phyloP scores from a whole-genome alignment of 805 yeast genomes.

The Hanseniaspora nectarophila region DNA sequence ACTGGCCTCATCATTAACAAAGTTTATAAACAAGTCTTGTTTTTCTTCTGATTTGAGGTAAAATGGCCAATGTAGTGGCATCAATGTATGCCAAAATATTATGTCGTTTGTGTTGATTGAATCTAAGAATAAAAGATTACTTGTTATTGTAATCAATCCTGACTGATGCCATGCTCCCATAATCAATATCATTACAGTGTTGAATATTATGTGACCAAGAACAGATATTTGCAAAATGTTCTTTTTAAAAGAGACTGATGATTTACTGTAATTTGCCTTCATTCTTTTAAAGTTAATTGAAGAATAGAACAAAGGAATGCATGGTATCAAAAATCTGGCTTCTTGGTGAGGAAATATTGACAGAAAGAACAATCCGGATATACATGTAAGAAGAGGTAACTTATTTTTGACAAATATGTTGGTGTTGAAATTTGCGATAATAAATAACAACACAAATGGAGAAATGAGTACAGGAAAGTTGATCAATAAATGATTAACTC shows the following conservation, averaged over 20 bases:
- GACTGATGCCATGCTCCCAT: conserved; percentile 86
- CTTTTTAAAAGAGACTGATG: not conserved
- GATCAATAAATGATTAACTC: conserved; percentile 57
- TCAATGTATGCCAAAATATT: conserved; percentile 10
- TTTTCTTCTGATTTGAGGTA: not conserved
- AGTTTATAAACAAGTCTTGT: not conserved
- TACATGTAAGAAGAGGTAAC: conserved; percentile 50
- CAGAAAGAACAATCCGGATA: conserved; percentile 37
- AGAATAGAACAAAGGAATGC: conserved; percentile 48
- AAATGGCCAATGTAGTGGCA: conserved; percentile 12
- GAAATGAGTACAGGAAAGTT: conserved; percentile 77
- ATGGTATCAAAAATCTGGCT: conserved; percentile 70
- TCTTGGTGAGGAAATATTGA: conserved; percentile 84
- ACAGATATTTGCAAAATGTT: not conserved
- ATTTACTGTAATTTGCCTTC: not conserved
- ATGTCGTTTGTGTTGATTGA: not conserved
- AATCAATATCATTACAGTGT: conserved; percentile 38
- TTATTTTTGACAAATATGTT: conserved; percentile 29
- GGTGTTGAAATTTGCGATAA: conserved; percentile 22
- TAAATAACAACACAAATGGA: conserved; percentile 44
- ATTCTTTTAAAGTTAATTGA: not conserved
- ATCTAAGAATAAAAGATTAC: conserved; percentile 11
- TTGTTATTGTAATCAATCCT: conserved; percentile 65
- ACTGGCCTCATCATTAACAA: not conserved
- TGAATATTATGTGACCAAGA: not conserved